phyloP scores from a whole-genome alignment of 768 basidiomycete genomes.

The Trametes punicea region DNA sequence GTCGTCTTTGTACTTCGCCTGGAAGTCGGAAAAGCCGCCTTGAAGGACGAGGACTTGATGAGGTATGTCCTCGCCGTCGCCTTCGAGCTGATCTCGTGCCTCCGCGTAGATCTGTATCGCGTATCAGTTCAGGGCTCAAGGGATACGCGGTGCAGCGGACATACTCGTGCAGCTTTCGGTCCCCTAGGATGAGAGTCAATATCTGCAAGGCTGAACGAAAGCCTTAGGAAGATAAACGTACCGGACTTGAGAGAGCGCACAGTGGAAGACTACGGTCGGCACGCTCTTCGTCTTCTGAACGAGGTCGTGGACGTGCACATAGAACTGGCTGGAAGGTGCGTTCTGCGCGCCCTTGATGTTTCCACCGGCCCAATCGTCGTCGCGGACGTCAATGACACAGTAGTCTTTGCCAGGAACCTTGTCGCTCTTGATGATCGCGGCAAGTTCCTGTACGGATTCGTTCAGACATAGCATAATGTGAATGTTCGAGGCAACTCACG shows the following conservation, averaged over 20 bases:
- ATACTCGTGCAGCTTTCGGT: slow-evolving; percentile 72
- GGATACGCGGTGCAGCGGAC: slow-evolving; percentile 18
- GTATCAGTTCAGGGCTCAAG: not conserved
- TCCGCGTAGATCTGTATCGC: slow-evolving; percentile 60
- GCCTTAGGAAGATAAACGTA: slow-evolving; percentile 33
- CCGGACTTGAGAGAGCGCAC: slow-evolving; percentile 74
- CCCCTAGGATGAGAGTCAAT: slow-evolving; percentile 45
- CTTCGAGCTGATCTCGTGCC: slow-evolving; percentile 45
- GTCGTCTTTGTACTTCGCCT: slow-evolving; percentile 69
- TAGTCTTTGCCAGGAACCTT: slow-evolving; percentile 63
- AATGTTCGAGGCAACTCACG: slow-evolving; percentile 27
- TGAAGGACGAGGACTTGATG: slow-evolving; percentile 64
- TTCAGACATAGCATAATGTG: not conserved
- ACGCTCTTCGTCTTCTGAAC: slow-evolving; percentile 59
- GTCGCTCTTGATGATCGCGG: slow-evolving; percentile 61
- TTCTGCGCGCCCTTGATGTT: slow-evolving; percentile 68
- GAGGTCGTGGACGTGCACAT: slow-evolving; percentile 52
- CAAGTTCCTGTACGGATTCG: slow-evolving; percentile 53
- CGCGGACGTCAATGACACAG: slow-evolving; percentile 80
- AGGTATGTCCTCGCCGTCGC: slow-evolving; percentile 39
- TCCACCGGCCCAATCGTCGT: slow-evolving; percentile 75
- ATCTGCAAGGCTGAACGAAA: not conserved
- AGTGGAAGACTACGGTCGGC: slow-evolving; percentile 72
- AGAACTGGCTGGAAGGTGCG: slow-evolving; percentile 60
- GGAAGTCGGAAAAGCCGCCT: slow-evolving; percentile 73